Conservation (phyloP, 441 rosid genomes). For the Corymbia citriodora region DNA sequence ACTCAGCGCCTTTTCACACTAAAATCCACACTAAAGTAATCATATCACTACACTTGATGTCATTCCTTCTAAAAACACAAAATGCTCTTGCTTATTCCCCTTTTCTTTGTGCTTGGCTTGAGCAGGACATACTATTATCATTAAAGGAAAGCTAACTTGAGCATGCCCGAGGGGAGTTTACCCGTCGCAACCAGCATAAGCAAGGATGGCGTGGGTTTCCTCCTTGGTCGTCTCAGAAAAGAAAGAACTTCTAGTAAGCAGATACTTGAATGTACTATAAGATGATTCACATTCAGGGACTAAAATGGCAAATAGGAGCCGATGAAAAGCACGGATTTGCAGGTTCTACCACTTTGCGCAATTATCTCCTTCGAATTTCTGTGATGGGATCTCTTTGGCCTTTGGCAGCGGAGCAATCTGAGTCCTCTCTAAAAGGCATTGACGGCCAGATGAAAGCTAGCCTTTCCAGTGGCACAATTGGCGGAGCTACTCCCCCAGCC, state of each 20-base stretch:
- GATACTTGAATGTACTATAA: neutral
- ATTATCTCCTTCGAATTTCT: conserved; percentile 34
- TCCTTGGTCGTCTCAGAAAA: neutral
- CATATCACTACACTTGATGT: neutral
- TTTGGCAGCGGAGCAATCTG: conserved; percentile 27
- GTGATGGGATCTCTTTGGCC: conserved; percentile 28
- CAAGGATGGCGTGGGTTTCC: neutral
- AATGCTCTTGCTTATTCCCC: neutral
- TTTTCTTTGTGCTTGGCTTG: neutral
- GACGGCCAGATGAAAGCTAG: conserved; percentile 76
- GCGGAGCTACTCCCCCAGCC: conserved; percentile 45
- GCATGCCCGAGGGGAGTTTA: neutral
- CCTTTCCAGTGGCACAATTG: conserved; percentile 44
- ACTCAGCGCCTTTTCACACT: neutral
- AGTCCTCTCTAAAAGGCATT: conserved; percentile 35
- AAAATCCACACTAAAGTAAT: neutral
- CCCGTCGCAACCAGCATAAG: neutral
- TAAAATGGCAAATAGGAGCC: neutral
- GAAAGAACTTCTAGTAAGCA: neutral
- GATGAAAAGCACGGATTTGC: neutral
- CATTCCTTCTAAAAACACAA: neutral
- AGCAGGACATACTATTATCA: neutral
- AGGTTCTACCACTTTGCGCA: neutral
- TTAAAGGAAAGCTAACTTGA: neutral
- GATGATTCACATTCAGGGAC: neutral